Base-by-base conservation (phyloP, 345 rosid genomes). In the Lepidium aucheri region DNA sequence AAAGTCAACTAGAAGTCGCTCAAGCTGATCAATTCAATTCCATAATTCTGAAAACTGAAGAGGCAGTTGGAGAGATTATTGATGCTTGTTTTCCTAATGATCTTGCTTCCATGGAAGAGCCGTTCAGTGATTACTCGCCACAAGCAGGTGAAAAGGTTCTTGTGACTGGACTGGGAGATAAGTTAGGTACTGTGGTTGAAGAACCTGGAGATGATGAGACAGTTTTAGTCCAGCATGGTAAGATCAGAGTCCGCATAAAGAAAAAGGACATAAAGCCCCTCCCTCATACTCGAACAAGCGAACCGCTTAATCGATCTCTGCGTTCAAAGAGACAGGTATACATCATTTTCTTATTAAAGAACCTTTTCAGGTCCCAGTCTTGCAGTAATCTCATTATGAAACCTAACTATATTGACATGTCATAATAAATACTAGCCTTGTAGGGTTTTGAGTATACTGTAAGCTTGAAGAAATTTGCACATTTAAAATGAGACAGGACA, bases 201-300 rank as follows among this genome's bases (percentile, higher is more conserved):
- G 88, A 77, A 67, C 63, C 84, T 32, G 90, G 80, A 59, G 80
- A 82, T 67, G 95, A 85, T 50, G 87, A 79, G 51, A 73, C 83
- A 5, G 67, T 87, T 60, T 54, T 89, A 52, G 86, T 92, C 59
- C 97, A 87, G 66, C 85, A 83, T 45, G 97, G 97, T 79, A 89
- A 87, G 85, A 70, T 89, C 43, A 82, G 83, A 58, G 85, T 86
- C 65, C 85, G 88, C 39, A 84, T 86, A 68, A 85, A 86, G 76
- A 93, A 77, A 74, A 78, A 63, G 20, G 81, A 81, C 65, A 62
- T 87, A 52, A 79, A 78, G 67, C 79, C 91, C 13, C 46, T 76
- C 69, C 68, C 71, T 34, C 68, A 54, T 51, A 67, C 64, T 46
- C 63, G 43, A 68, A 73, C 65, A 41, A 82, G 59, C 10, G 51